Conservation (phyloP, 176 grass and related monocot species). For the Areca catechu region DNA sequence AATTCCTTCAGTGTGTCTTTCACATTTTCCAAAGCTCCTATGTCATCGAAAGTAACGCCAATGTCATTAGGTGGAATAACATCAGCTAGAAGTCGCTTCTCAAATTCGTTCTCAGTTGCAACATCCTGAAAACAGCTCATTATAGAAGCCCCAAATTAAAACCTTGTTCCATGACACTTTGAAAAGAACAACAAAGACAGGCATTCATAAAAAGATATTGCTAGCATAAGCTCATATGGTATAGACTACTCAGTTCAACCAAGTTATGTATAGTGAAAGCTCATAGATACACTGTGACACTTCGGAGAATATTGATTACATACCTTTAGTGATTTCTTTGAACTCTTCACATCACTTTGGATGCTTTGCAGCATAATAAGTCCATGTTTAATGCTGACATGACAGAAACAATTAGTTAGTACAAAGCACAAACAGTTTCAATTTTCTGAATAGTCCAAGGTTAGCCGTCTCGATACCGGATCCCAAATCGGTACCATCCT, state of each 20-base stretch:
- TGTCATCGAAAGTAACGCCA: slow-evolving; percentile 87
- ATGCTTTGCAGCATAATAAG: slow-evolving; percentile 62
- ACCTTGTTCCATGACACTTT: too few species aligned
- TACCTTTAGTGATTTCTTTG: slow-evolving; percentile 96
- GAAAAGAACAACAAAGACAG: too few species aligned
- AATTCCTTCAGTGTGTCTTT: slow-evolving; percentile 98
- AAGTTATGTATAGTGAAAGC: neutral
- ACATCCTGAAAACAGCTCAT: slow-evolving; percentile 48
- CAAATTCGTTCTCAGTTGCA: slow-evolving; percentile 80
- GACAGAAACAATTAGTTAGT: too few species aligned
- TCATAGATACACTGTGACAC: neutral
- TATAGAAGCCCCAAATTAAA: too few species aligned
- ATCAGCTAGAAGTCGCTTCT: slow-evolving; percentile 87
- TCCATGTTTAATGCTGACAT: slow-evolving; percentile 70
- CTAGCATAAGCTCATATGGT: too few species aligned
- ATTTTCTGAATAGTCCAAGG: neutral
- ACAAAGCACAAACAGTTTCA: too few species aligned
- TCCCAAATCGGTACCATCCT: too few species aligned
- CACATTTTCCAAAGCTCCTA: slow-evolving; percentile 90
- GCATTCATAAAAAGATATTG: too few species aligned
- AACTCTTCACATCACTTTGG: slow-evolving; percentile 61
- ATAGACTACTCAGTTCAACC: neutral
- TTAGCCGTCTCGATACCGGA: too few species aligned
- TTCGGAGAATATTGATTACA: neutral
- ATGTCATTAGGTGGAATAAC: slow-evolving; percentile 95